Evolutionary conservation across 768 basidiomycete genomes (phyloP), one percentile per base, ranked within the genome.

Genomic region (Kwoniella mangroviensis): DNA sequence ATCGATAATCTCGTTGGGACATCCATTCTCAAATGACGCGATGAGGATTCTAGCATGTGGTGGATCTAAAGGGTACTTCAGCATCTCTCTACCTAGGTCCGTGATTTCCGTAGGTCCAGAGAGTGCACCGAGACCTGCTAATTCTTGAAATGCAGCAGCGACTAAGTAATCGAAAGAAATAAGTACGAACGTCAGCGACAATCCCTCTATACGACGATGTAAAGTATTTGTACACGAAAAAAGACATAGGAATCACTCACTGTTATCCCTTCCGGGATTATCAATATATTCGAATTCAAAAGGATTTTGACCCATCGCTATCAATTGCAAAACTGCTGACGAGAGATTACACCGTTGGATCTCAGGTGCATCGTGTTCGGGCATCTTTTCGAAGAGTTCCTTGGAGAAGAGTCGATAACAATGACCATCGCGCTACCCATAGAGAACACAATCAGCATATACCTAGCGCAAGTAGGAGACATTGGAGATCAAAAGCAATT

Each of bases 341-440:
- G 91, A 88, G 40, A 98, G 86, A 78, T 91, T 91, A 77, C 90
- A 92, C 12, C 97, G 89, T 72, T 90, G 88, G 56, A 99, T 97
- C 83, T 98, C 97, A 0, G 96, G 96, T 75, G 92, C 89, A 15
- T 90, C 86, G 10, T 91, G 87, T 13, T 86, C 74, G 4, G 85
- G 84, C 87, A 98, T 88, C 12, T 84, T 82, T 55, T 87, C 85
- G 83, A 91, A 98, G 4, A 89, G 87, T 3, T 88, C 86, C 80
- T 95, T 91, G 0, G 96, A 94, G 84, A 96, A 99, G 13, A 99
- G 85, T 24, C 97, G 89, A 84, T 92, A 99, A 83, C 97, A 99
- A 57, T 87, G 85, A 9, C 97, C 97, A 41, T 86, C 84, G 4
- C 92, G 90, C n/a, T n/a, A n/a, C n/a, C n/a, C n/a, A n/a, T n/a